These are phyloP conservation scores for Odontarrhena argentea DNA, from an alignment of 345 rosid genomes.

Conservation along the genomic window DNA sequence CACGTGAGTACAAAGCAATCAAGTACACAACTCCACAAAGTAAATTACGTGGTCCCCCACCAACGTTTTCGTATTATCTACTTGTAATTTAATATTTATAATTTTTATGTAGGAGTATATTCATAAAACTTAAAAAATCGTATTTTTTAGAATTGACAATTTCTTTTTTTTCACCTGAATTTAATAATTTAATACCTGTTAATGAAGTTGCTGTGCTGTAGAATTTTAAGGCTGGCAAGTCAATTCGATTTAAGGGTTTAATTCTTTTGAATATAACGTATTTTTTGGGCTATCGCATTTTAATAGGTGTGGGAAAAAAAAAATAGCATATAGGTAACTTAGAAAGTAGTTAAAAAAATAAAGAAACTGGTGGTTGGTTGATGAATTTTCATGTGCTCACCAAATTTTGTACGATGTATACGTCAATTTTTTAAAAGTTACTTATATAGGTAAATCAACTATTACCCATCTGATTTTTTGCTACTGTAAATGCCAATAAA, in stretches of 20 bases:
- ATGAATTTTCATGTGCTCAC: slow-evolving; percentile 7
- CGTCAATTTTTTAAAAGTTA: background rate
- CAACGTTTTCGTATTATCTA: background rate
- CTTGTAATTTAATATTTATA: background rate
- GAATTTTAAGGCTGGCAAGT: slow-evolving; percentile 10
- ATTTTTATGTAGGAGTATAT: background rate
- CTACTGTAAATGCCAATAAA: slow-evolving; percentile 21
- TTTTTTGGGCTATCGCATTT: background rate
- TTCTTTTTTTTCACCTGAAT: slow-evolving; percentile 20
- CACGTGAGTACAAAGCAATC: slow-evolving; percentile 42
- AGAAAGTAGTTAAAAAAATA: slow-evolving; percentile 7
- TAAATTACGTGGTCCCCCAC: slow-evolving; percentile 34
- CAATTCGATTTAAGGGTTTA: background rate
- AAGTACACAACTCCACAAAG: slow-evolving; percentile 23
- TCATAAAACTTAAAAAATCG: background rate
- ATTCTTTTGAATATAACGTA: background rate
- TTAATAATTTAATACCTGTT: background rate
- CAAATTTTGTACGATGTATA: background rate
- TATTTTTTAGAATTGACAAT: background rate
- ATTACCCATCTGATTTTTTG: slow-evolving; percentile 5
- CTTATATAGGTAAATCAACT: background rate
- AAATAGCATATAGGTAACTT: slow-evolving; percentile 16
- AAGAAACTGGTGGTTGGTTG: slow-evolving; percentile 17
- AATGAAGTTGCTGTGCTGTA: background rate
- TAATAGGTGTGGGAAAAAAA: background rate